Percentiles rank a stretch among this genome's conserved stretches.
Conservation (phyloP, 768 basidiomycete genomes). For the Hydnomerulius pinastri region DNA sequence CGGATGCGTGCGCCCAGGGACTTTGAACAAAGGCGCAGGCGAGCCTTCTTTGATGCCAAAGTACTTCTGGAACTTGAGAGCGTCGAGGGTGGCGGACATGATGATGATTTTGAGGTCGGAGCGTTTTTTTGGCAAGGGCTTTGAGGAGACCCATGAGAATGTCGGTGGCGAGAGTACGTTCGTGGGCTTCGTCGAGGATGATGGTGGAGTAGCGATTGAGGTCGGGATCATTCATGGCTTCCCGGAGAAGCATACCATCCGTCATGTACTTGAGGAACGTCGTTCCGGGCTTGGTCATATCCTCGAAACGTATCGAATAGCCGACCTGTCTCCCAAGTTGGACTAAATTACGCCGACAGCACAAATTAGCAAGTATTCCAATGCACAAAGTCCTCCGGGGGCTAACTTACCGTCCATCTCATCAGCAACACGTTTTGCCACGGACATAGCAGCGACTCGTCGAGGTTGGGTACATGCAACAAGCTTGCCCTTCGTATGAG, state of each 20-base stretch:
- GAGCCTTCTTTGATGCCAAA: constrained; percentile 53
- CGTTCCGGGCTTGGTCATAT: constrained; percentile 74
- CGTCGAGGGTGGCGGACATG: constrained; percentile 98
- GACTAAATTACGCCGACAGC: constrained; percentile 48
- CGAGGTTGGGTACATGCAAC: constrained; percentile 97
- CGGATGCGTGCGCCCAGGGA: constrained; percentile 91
- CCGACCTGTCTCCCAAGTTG: constrained; percentile 93
- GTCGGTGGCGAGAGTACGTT: constrained; percentile 96
- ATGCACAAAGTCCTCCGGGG: background rate
- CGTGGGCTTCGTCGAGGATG: constrained; percentile 98
- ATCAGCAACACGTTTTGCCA: constrained; percentile 97
- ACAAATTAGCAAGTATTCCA: background rate
- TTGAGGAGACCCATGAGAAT: constrained; percentile 98
- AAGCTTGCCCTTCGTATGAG: constrained; percentile 85
- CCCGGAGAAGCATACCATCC: constrained; percentile 97
- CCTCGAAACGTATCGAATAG: constrained; percentile 98
- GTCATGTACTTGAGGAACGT: constrained; percentile 99
- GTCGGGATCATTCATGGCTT: constrained; percentile 95
- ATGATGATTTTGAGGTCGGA: constrained; percentile 93
- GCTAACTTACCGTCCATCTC: constrained; percentile 92
- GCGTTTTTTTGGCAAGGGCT: constrained; percentile 73
- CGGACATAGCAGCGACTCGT: constrained; percentile 96
- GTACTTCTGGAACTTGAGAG: constrained; percentile 95
- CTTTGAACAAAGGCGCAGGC: constrained; percentile 81
- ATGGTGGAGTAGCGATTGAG: constrained; percentile 93